Evolutionary conservation across 2,329 filamentous ascomycete genomes (phyloP).

Genomic region (Byssothecium circinans): DNA sequence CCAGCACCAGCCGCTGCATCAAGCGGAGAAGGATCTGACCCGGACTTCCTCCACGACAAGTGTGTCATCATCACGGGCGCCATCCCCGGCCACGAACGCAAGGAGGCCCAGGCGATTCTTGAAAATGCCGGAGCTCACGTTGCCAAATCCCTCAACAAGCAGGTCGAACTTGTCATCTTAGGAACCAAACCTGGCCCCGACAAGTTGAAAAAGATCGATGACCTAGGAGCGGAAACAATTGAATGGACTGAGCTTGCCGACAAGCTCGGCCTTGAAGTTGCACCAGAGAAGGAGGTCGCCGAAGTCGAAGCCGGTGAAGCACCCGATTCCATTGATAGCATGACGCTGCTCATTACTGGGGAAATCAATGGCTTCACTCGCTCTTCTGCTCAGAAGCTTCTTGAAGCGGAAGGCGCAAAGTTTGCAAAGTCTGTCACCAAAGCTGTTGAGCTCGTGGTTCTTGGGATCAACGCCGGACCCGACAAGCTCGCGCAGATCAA

Average conservation of each 20-base stretch:
- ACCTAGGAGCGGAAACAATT: conserved; percentile 20
- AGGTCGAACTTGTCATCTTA: conserved; percentile 21
- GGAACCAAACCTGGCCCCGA: conserved; percentile 18
- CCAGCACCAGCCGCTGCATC: conserved; percentile 13
- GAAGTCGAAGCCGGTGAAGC: conserved; percentile 17
- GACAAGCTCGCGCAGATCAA: conserved; percentile 20
- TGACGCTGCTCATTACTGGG: conserved; percentile 43
- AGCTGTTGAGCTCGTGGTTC: conserved; percentile 21
- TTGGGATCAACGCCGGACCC: conserved; percentile 9
- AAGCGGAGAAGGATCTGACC: conserved; percentile 6
- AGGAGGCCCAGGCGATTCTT: conserved; percentile 15
- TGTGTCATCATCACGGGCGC: conserved; percentile 20
- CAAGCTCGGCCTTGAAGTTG: conserved; percentile 37
- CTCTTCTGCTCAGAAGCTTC: conserved; percentile 16
- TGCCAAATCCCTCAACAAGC: conserved; percentile 23
- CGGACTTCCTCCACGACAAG: conserved; percentile 12
- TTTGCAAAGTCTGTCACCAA: conserved; percentile 23
- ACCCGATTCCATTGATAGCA: conserved; percentile 20
- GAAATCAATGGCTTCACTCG: conserved; percentile 41
- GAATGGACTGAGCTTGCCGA: conserved; percentile 39
- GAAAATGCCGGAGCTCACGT: conserved; percentile 18
- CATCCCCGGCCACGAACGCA: conserved; percentile 19
- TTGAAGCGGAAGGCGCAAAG: conserved; percentile 16
- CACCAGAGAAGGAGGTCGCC: conserved; percentile 15
- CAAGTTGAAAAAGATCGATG: conserved; percentile 20